Conservation (phyloP, 768 basidiomycete species). For the Lactarius trivialis region DNA sequence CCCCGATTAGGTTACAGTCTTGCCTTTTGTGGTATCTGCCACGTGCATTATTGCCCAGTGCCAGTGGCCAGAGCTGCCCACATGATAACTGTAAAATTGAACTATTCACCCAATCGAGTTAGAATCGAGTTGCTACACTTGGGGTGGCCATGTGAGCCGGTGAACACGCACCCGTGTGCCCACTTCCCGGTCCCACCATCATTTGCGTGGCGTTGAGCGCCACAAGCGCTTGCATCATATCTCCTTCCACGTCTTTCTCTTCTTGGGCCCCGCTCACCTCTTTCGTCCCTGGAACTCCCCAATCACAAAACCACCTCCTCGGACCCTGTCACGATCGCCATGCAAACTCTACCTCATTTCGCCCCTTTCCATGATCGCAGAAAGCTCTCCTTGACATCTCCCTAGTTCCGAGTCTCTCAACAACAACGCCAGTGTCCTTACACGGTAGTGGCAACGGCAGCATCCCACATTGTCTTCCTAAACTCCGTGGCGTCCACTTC, state of each 20-base stretch:
- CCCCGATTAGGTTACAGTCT: constrained; percentile 23
- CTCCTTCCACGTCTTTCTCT: constrained; percentile 6
- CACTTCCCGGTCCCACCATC: constrained; percentile 8
- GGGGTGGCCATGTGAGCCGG: not conserved
- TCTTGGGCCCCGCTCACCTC: not conserved
- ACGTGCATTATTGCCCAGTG: not conserved
- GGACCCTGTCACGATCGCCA: not conserved
- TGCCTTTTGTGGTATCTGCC: constrained; percentile 16
- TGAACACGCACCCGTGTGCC: not conserved
- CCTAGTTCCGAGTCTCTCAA: not conserved
- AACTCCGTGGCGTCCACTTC: constrained; percentile 18
- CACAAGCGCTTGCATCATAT: constrained; percentile 19
- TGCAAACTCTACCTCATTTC: not conserved
- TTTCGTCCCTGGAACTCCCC: not conserved
- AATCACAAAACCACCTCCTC: constrained; percentile 3
- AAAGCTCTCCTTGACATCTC: not conserved
- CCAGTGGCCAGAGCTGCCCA: not conserved
- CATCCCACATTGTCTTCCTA: constrained; percentile 9
- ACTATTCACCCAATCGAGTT: not conserved
- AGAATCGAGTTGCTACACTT: not conserved
- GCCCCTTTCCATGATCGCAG: not conserved
- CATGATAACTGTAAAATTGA: not conserved
- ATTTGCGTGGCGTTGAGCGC: constrained; percentile 10
- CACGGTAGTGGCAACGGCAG: not conserved
- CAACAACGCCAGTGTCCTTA: not conserved